Evolutionary conservation across 495 filamentous ascomycete species (phyloP).

Genomic region (Halenospora varia): DNA sequence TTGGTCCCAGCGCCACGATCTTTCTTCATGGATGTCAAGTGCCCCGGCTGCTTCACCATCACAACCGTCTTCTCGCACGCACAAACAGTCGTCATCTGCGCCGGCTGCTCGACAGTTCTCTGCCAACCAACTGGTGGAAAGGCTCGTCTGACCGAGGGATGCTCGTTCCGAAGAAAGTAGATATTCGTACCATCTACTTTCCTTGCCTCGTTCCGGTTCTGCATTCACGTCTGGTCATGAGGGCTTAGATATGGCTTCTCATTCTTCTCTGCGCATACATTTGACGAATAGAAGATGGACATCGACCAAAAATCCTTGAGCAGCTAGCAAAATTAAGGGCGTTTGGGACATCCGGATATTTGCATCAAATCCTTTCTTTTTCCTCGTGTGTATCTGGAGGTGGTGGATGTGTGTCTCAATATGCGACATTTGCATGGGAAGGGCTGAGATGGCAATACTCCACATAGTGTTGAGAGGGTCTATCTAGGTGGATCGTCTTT

Average conservation of each 20-base stretch:
- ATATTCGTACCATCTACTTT: conserved; percentile 32
- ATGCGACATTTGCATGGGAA: conserved; percentile 44
- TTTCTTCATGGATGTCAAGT: conserved; percentile 99
- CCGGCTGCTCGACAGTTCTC: conserved; percentile 92
- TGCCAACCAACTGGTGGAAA: conserved; percentile 99
- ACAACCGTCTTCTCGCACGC: conserved; percentile 99
- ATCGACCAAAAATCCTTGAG: conserved; percentile 51
- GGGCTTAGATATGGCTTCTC: conserved; percentile 22
- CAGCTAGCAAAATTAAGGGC: conserved; percentile 36
- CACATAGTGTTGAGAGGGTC: conserved; percentile 37
- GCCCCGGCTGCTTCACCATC: conserved; percentile 99
- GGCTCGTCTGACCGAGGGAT: conserved; percentile 95
- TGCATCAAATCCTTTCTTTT: conserved; percentile 46
- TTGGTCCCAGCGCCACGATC: conserved; percentile 93
- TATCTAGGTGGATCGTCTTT: conserved; percentile 27
- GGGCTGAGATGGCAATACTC: conserved; percentile 46
- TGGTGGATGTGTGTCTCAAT: conserved; percentile 26
- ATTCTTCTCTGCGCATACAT: conserved; percentile 22
- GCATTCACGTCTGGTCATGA: conserved; percentile 23
- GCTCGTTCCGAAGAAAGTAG: conserved; percentile 99
- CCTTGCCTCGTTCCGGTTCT: conserved; percentile 25
- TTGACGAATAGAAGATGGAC: conserved; percentile 75
- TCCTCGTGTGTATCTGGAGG: conserved; percentile 23
- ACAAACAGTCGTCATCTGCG: conserved; percentile 99
- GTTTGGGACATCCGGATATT: conserved; percentile 83